A percentile compares a stretch with the other conserved stretches of the same genome.
Evolutionary conservation across 148 eudicot species (phyloP).

Genomic region (Selenicereus undatus): DNA sequence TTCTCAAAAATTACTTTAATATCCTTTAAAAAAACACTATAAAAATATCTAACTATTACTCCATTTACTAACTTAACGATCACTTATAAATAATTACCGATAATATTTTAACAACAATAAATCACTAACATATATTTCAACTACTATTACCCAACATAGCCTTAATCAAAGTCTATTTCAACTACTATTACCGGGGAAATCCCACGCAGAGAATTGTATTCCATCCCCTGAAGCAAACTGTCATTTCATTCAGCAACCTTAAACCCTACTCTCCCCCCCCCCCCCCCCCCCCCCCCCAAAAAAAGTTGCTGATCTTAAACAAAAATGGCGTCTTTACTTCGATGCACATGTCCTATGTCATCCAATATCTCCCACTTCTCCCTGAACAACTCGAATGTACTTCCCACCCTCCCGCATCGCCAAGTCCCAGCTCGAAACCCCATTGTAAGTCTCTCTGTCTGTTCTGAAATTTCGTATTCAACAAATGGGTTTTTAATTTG

Average conservation of each 20-base stretch:
- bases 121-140: too few species aligned
- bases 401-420: not conserved
- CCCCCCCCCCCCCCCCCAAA: not conserved
- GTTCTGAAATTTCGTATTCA: not conserved
- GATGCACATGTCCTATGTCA: slow-evolving; percentile 22
- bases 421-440: slow-evolving; percentile 12
- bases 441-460: slow-evolving; percentile 26
- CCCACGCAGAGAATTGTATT: not conserved
- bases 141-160: too few species aligned
- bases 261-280: slow-evolving; percentile 12
- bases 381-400: slow-evolving; percentile 13
- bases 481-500: not conserved
- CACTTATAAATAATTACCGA: not conserved
- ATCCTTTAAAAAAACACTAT: too few species aligned
- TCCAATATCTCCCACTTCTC: slow-evolving; percentile 16
- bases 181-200: too few species aligned
- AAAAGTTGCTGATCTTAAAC: not conserved
- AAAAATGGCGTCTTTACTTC: slow-evolving; percentile 33
- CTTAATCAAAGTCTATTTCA: too few species aligned
- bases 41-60: too few species aligned
- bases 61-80: too few species aligned
- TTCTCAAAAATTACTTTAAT: too few species aligned
- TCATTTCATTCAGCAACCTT: not conserved
- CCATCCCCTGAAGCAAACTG: not conserved
- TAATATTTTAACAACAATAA: too few species aligned